Evolutionary conservation across 495 filamentous ascomycete species (phyloP), one percentile per base, ranked within the genome.

Genomic region (Glarea lozoyensis): DNA sequence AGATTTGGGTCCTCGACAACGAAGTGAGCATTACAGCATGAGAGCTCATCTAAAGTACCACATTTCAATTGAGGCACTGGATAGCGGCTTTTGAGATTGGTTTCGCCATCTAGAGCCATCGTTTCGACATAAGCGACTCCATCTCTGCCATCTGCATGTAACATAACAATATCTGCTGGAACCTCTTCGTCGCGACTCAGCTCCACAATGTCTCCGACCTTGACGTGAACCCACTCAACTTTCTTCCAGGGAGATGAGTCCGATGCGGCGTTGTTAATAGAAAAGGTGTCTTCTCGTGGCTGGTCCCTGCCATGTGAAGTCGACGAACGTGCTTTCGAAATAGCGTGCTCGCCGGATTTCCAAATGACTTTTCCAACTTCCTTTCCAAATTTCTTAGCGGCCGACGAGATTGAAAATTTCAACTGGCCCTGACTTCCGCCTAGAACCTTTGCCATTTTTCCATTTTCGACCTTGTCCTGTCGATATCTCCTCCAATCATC

Each of bases 61-160:
- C 84, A 90, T 10, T 78, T 70, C 32, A 78, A 45, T 24, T 88
- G 64, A 1, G 75, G 73, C 31, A 76, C 76, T 3, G 89, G 76
- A 48, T 83, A 79, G 59, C 90, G 94, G 56, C 75, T 84, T 63
- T 96, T 96, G 19, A 96, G 68, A 50, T 93, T 95, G 1, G 88
- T 95, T 60, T 96, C 89, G 18, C 89, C 89, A 52, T 96, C 89
- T 2, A 96, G 70, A 1, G 88, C 89, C 88, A 94, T 94, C 0
- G 89, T 95, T 57, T 96, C 89, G 40, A 94, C 78, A 59, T 93
- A 94, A 4, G 88, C 89, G 45, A 86, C 59, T 4, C 76, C 79
- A 37, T 87, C 80, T 20, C 77, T 75, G 1, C 84, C 82, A 30
- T 73, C 72, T 9, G 87, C 79, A 56, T 88, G 73, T 9, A 95